These are phyloP conservation scores for Phaseolus lunatus DNA, from an alignment of 306 rosid genomes.

Conservation along the genomic window DNA sequence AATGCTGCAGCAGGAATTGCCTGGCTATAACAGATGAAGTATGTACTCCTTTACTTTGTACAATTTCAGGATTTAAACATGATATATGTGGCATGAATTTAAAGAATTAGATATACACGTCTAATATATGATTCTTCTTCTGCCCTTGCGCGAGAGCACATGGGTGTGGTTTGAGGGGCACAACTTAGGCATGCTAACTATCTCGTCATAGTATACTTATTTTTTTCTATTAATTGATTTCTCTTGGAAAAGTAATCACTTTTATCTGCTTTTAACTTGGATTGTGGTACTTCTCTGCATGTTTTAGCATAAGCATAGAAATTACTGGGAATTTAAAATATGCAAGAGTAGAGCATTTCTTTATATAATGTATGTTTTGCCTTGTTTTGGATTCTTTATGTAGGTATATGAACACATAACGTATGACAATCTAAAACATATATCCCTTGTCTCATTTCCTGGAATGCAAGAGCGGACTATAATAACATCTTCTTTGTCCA, in stretches of 20 bases:
- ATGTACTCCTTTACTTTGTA: slow-evolving; percentile 39
- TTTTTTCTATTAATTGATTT: neutral
- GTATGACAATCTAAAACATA: slow-evolving; percentile 64
- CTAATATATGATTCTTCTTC: too few species aligned
- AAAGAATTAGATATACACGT: too few species aligned
- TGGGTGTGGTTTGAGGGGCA: too few species aligned
- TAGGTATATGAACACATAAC: slow-evolving; percentile 85
- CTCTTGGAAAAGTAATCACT: neutral
- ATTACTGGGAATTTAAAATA: slow-evolving; percentile 15
- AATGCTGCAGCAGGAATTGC: slow-evolving; percentile 62
- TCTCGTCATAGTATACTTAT: neutral
- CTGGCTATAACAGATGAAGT: slow-evolving; percentile 94
- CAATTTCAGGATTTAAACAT: slow-evolving; percentile 17
- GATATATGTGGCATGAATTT: slow-evolving; percentile 29
- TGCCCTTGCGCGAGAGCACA: too few species aligned
- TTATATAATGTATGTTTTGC: slow-evolving; percentile 2
- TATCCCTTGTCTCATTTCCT: slow-evolving; percentile 76
- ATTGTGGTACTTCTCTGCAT: neutral
- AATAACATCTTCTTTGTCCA: slow-evolving; percentile 84
- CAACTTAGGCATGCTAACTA: neutral
- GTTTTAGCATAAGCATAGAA: neutral
- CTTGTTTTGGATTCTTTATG: slow-evolving; percentile 33
- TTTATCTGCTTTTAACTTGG: neutral
- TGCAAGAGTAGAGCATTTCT: slow-evolving; percentile 1
- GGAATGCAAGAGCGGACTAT: slow-evolving; percentile 87